These are phyloP conservation scores for Phoma sp. DNA, from an alignment of 2,329 filamentous ascomycete genomes.

Conservation along the genomic window DNA sequence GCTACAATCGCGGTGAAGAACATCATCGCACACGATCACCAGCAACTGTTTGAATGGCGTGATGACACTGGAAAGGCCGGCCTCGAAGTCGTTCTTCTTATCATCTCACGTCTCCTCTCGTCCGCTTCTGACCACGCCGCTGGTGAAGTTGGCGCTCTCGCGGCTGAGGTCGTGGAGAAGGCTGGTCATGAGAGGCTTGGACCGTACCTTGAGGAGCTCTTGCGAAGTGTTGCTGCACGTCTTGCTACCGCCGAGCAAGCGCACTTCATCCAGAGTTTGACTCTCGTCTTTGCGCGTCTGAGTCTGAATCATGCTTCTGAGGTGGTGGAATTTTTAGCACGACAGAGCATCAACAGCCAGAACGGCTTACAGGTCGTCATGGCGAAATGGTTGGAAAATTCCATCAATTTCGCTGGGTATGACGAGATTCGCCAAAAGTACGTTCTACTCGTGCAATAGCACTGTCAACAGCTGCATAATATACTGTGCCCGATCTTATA, in stretches of 20 bases:
- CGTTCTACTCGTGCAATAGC: slow-evolving; percentile 41
- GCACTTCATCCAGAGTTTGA: slow-evolving; percentile 92
- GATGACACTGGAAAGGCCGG: slow-evolving; percentile 79
- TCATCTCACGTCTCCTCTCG: slow-evolving; percentile 88
- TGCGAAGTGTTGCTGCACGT: slow-evolving; percentile 85
- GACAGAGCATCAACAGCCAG: slow-evolving; percentile 78
- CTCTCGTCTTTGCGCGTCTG: slow-evolving; percentile 90
- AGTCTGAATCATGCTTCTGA: slow-evolving; percentile 85
- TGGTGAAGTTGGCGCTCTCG: slow-evolving; percentile 93
- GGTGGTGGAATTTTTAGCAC: slow-evolving; percentile 88
- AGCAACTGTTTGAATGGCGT: slow-evolving; percentile 87
- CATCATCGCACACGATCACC: slow-evolving; percentile 86
- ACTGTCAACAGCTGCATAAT: not conserved
- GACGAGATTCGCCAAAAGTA: slow-evolving; percentile 97
- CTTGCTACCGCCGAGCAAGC: slow-evolving; percentile 83
- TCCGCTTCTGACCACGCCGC: slow-evolving; percentile 86
- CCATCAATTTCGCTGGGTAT: slow-evolving; percentile 95
- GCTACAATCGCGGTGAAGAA: slow-evolving; percentile 87
- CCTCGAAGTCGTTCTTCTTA: slow-evolving; percentile 85
- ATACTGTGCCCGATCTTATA: not conserved
- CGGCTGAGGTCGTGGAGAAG: slow-evolving; percentile 93
- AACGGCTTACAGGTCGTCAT: slow-evolving; percentile 89
- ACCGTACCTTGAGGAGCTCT: slow-evolving; percentile 84
- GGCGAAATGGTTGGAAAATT: slow-evolving; percentile 96
- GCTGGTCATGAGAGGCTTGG: slow-evolving; percentile 90